Evolutionary conservation across 1,139 yeast species (phyloP).

Genomic region (Candida smagusa): DNA sequence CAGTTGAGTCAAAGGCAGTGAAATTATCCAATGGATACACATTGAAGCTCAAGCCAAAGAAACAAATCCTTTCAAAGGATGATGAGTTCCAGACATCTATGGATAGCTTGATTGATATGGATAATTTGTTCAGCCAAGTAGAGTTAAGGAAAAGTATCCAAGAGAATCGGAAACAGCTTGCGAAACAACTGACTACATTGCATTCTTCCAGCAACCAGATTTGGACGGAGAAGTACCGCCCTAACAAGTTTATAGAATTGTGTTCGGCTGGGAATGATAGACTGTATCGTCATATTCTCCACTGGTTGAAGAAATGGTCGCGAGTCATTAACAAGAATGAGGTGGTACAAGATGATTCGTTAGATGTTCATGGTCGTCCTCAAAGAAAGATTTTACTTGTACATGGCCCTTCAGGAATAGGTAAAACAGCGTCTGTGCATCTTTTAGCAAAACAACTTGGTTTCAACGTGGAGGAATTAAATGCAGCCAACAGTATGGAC

Average conservation of each 20-base stretch:
- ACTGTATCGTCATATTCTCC: constrained; percentile 65
- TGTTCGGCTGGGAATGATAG: constrained; percentile 81
- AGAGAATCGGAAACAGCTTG: constrained; percentile 13
- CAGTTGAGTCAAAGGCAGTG: constrained; percentile 15
- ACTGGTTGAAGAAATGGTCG: constrained; percentile 86
- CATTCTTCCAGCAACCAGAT: constrained; percentile 17
- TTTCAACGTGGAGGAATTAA: constrained; percentile 76
- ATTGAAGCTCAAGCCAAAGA: constrained; percentile 18
- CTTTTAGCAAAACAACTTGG: constrained; percentile 81
- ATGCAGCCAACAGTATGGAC: constrained; percentile 75
- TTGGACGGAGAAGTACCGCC: constrained; percentile 87
- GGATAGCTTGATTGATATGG: constrained; percentile 24
- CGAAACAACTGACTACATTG: constrained; percentile 1
- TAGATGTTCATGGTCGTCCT: constrained; percentile 70
- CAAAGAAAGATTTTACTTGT: constrained; percentile 64
- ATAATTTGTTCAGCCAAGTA: constrained; percentile 27
- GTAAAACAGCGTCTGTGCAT: constrained; percentile 89
- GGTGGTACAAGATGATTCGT: constrained; percentile 16
- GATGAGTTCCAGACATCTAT: no score
- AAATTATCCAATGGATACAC: constrained; percentile 25
- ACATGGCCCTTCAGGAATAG: constrained; percentile 95
- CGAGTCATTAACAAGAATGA: constrained; percentile 54
- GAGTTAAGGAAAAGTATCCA: constrained; percentile 22
- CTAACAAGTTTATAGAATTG: constrained; percentile 55
- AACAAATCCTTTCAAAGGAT: not conserved